Evolutionary conservation across 768 basidiomycete species (phyloP), one percentile per base, ranked within the genome.

Genomic region (Boletus reticuloceps): DNA sequence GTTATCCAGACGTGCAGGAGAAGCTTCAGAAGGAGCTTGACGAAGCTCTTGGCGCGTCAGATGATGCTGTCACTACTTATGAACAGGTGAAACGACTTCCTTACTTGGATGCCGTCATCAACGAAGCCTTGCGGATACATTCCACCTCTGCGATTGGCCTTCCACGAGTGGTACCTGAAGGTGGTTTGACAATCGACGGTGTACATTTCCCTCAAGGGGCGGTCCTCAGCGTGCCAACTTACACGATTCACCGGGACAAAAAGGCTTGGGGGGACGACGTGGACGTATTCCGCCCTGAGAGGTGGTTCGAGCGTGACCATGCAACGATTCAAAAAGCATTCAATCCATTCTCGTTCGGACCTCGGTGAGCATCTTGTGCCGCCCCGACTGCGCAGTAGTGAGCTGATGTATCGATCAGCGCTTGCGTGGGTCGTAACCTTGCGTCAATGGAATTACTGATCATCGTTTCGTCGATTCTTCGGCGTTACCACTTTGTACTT

Each of bases 311-410:
- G 64, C 72, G 78, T 43, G 83, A 89, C 64, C 70, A 79, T 58
- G 78, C 76, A 17, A 72, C 70, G 29, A 82, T 89, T 12, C 82
- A 88, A 62, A 84, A 80, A 68, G 79, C 85, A 1, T 94, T 94
- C 69, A 94, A 94, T 62, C 89, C 90, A 0, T 94, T 93, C 69
- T 91, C 89, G 1, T 81, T 82, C 56, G 92, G 92, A 3, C 93
- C 93, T 16, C 78, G 89, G 85, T 85, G 63, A 50, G 72, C 10
- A 25, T 41, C 38, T 4, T 29, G 13, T 39, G n/a, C 16, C 20
- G 3, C 36, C 13, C 39, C 31, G 11, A 14, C 25, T 36, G 19
- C n/a, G 3, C 4, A 14, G 50, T 27, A 13, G 44, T 34, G 53
- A 58, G 45, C 42, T 53, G 46, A 55, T 49, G 43, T 54, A 36